Evolutionary conservation across 495 filamentous ascomycete genomes (phyloP).

Genomic region (Bathelium albidoporum): DNA sequence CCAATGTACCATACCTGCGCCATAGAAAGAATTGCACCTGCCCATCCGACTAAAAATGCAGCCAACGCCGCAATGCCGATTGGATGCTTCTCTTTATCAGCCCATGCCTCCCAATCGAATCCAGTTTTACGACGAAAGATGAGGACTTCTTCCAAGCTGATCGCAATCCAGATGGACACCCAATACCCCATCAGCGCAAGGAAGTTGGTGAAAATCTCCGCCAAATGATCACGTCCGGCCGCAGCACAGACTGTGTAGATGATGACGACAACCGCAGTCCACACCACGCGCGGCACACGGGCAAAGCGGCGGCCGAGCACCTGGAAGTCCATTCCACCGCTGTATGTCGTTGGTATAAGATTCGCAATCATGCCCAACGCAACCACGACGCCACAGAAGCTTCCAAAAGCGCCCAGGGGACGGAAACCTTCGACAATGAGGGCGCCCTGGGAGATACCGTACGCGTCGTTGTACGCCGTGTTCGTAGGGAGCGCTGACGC

Average conservation of each 20-base stretch:
- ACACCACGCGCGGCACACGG: conserved; percentile 40
- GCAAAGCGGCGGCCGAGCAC: conserved; percentile 39
- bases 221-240: conserved; percentile 42
- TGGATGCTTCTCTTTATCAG: conserved; percentile 26
- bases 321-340: conserved; percentile 54
- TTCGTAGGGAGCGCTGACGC: conserved; percentile 48
- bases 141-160: conserved; percentile 43
- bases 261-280: conserved; percentile 39
- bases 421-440: conserved; percentile 57
- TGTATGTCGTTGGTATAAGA: conserved; percentile 59
- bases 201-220: conserved; percentile 48
- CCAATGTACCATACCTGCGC: conserved; percentile 36
- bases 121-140: conserved; percentile 38
- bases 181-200: conserved; percentile 53
- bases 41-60: conserved; percentile 34
- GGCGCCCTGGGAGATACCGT: conserved; percentile 49
- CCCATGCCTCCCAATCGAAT: conserved; percentile 35
- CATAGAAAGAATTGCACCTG: conserved; percentile 32
- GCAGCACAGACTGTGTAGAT: conserved; percentile 48
- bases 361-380: conserved; percentile 65
- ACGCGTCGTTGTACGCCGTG: conserved; percentile 43
- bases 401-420: conserved; percentile 56
- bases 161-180: conserved; percentile 44
- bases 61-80: conserved; percentile 30
- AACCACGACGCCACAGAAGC: conserved; percentile 62